Base-by-base conservation (phyloP, 176 grass and related monocot genomes). In the Pharus latifolius region DNA sequence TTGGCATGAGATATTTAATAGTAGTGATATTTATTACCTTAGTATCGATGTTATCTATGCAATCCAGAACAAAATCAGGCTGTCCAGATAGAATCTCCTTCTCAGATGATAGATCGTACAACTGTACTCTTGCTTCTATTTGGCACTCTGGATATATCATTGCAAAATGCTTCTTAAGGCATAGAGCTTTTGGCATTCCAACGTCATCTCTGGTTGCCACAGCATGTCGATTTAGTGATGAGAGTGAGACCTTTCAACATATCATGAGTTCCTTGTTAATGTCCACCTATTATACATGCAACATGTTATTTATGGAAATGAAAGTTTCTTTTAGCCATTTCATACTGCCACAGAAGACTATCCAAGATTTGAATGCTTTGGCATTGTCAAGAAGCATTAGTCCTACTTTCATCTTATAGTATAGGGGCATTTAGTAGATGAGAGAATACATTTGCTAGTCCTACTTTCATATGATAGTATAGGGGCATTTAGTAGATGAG, bases 61-160 rank as follows among this genome's bases (percentile, higher is more conserved):
- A 99, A 83, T 99, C 95, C 63, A 99, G 95, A 80, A 99, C 90
- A 81, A 91, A 99, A 60, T 99, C 95, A 63, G 95, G 95, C 64
- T 84, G 61, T 62, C 95, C 95, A 63, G 87, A 90, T 16, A 99
- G 78, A 88, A 99, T 91, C 66, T 94, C 95, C 10, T 76, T 87
- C 68, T 99, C 90, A 3, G 84, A 80, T 24, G 89, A 83, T 60
- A 79, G 40, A 76, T 91, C 90, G 41, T 91, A 99, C 45, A 99
- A 49, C 77, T 88, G 87, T 63, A 99, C 87, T 88, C 64, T 99
- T 77, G 90, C 90, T 54, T 99, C 90, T 70, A 99, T 70, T 60
- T 86, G 63, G 73, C 95, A 94, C 70, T 94, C 95, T 43, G 95
- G 90, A 61, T 91, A 99, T 78, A 99, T 91, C 78, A 57, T 69